These are phyloP conservation scores for Ceratobasidium sp. DNA, from an alignment of 1,284 basidiomycete genomes.

Conservation along the genomic window DNA sequence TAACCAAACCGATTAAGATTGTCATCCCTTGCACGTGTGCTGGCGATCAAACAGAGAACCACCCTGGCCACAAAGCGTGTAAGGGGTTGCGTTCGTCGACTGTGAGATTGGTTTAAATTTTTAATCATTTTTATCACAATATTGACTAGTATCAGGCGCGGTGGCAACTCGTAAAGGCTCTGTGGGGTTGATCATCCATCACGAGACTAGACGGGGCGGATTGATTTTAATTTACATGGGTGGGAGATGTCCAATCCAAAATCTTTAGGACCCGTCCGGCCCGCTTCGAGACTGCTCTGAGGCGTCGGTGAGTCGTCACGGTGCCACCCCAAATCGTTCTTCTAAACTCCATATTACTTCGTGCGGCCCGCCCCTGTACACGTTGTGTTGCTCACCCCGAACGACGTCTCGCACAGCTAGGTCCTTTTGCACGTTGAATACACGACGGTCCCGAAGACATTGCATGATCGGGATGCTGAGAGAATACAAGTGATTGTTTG, in stretches of 20 bases:
- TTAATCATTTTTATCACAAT: not conserved
- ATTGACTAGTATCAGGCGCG: not conserved
- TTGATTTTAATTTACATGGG: conserved; percentile 32
- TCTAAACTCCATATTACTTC: conserved; percentile 24
- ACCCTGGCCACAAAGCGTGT: conserved; percentile 25
- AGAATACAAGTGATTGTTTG: not conserved
- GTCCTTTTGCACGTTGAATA: conserved; percentile 36
- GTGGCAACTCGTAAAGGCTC: not conserved
- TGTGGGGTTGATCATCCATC: conserved; percentile 11
- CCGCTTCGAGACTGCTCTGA: not conserved
- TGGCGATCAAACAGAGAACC: conserved; percentile 40
- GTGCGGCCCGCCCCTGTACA: conserved; percentile 37
- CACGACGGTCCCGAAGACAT: conserved; percentile 21
- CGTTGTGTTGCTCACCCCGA: conserved; percentile 18
- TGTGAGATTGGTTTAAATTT: not conserved
- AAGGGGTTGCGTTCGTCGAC: not conserved
- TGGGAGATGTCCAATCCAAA: not conserved
- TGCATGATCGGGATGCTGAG: not conserved
- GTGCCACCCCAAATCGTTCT: not conserved
- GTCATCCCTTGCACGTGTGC: not conserved
- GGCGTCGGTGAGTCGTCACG: conserved; percentile 10
- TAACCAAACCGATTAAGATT: conserved; percentile 30
- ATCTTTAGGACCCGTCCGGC: not conserved
- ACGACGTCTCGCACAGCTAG: conserved; percentile 30
- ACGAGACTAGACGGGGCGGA: not conserved